These are phyloP conservation scores for Alternaria panax DNA, from an alignment of 2,329 filamentous ascomycete genomes.

Conservation along the genomic window DNA sequence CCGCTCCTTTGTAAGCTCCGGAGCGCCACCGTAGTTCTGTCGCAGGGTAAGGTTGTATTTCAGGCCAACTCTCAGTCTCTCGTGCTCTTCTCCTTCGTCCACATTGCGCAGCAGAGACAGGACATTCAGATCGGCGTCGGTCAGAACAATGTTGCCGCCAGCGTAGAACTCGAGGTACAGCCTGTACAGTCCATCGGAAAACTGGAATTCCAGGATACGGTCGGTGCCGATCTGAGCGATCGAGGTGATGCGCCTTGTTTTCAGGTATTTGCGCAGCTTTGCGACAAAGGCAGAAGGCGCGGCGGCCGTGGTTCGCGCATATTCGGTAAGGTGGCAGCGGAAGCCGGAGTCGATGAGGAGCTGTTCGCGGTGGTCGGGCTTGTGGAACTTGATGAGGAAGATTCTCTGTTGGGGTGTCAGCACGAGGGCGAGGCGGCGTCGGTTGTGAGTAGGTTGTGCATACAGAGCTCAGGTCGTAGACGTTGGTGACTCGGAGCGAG, in stretches of 20 bases:
- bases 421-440: constrained; percentile 35
- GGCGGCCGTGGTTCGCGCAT: constrained; percentile 83
- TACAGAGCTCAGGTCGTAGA: constrained; percentile 91
- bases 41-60: constrained; percentile 81
- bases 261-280: constrained; percentile 84
- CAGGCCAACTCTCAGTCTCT: constrained; percentile 78
- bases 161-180: constrained; percentile 97
- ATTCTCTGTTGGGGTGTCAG: constrained; percentile 66
- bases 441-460: constrained; percentile 14
- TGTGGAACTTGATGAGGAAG: constrained; percentile 92
- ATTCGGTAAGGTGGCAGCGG: constrained; percentile 91
- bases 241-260: constrained; percentile 81
- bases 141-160: constrained; percentile 91
- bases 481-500: constrained; percentile 83
- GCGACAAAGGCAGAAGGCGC: constrained; percentile 86
- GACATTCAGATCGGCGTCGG: constrained; percentile 83
- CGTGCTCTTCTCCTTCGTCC: constrained; percentile 80
- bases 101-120: constrained; percentile 82
- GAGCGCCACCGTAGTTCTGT: constrained; percentile 82
- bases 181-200: constrained; percentile 88
- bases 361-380: constrained; percentile 87
- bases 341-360: constrained; percentile 94
- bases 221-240: constrained; percentile 91
- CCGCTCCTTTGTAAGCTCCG: constrained; percentile 75
- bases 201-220: constrained; percentile 88